phyloP scores from a whole-genome alignment of 2,329 filamentous ascomycete genomes.

The Arthroderma sp. region DNA sequence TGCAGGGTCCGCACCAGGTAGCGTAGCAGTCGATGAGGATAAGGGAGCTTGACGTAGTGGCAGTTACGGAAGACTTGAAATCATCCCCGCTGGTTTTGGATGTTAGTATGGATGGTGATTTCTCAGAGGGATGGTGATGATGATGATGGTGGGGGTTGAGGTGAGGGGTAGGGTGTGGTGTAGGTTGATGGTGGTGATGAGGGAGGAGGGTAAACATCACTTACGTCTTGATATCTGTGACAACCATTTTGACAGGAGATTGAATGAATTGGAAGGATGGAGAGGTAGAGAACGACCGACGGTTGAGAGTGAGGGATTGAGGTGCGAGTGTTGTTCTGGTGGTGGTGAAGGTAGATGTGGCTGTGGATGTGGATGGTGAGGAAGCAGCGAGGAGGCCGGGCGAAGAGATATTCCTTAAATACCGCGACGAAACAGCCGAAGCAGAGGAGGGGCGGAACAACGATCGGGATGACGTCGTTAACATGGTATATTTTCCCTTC shows the following conservation, averaged over 20 bases:
- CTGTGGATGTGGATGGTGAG: background rate
- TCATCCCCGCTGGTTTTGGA: slow-evolving; percentile 13
- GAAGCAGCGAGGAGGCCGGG: background rate
- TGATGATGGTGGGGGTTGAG: background rate
- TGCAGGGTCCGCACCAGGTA: slow-evolving; percentile 46
- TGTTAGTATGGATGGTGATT: slow-evolving; percentile 1
- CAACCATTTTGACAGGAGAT: slow-evolving; percentile 32
- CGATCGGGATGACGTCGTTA: slow-evolving; percentile 10
- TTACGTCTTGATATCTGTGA: slow-evolving; percentile 31
- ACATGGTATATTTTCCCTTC: no score
- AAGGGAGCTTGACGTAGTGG: slow-evolving; percentile 31
- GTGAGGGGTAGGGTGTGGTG: slow-evolving; percentile 3
- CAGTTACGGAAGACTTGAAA: slow-evolving; percentile 39
- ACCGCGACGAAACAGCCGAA: slow-evolving; percentile 5
- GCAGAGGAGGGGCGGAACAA: slow-evolving; percentile 7
- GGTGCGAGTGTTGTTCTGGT: slow-evolving; percentile 4
- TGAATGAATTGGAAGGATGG: slow-evolving; percentile 28
- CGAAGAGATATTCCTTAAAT: slow-evolving; percentile 2
- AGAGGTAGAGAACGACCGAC: slow-evolving; percentile 19
- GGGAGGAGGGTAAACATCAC: slow-evolving; percentile 13
- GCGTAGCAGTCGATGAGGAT: slow-evolving; percentile 42
- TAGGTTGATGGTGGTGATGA: slow-evolving; percentile 18
- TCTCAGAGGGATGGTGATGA: background rate
- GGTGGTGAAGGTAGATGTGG: slow-evolving; percentile 7
- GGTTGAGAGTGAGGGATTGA: slow-evolving; percentile 1